phyloP scores from a whole-genome alignment of 73 alveolate species.

The Stentor roeselii region DNA sequence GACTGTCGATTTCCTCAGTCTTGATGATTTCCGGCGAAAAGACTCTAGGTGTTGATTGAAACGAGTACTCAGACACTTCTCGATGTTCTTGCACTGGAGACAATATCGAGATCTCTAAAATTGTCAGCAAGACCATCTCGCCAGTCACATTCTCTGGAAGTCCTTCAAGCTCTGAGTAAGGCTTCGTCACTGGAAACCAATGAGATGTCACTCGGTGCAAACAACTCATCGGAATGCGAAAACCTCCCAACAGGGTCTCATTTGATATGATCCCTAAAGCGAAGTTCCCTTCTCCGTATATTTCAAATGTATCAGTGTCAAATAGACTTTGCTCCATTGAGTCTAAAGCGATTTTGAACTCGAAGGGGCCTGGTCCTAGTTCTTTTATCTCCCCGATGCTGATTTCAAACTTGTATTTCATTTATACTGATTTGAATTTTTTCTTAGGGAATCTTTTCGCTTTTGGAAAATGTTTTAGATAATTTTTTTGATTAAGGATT shows the following conservation, averaged over 20 bases:
- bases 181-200: background rate
- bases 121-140: background rate
- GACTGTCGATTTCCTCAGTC: background rate
- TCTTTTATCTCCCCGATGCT: conserved; percentile 10
- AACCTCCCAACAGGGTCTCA: background rate
- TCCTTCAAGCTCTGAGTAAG: background rate
- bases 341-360: conserved; percentile 11
- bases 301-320: conserved; percentile 23
- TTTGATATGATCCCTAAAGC: background rate
- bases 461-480: no score
- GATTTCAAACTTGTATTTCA: conserved; percentile 25
- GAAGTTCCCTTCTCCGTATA: conserved; percentile 18
- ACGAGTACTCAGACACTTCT: conserved; percentile 11
- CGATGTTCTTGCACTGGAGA: conserved; percentile 19
- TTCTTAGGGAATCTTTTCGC: no score
- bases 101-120: background rate
- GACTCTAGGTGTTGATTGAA: conserved; percentile 1
- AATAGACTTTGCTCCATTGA: conserved; percentile 18
- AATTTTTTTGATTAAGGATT: no score
- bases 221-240: background rate
- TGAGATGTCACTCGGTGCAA: background rate
- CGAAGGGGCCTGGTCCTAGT: conserved; percentile 13
- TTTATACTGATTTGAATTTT: no score
- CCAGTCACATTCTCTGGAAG: background rate
- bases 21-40: background rate